These are phyloP conservation scores for Trichoderma erinaceum DNA, from an alignment of 495 filamentous ascomycete species.

Conservation along the genomic window DNA sequence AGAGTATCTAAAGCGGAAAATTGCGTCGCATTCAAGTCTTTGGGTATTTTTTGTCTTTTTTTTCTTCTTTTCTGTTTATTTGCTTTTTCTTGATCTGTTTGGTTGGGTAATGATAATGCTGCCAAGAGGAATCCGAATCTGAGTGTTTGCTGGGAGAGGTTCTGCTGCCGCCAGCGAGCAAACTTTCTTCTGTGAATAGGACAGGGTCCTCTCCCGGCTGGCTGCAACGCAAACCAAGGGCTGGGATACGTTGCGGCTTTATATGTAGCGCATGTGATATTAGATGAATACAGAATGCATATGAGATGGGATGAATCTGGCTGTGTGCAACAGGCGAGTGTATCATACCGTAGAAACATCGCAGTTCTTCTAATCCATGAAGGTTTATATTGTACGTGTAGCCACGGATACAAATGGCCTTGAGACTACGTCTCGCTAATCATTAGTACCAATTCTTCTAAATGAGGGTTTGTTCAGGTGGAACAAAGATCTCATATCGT, in stretches of 20 bases:
- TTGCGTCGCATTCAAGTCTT: neutral
- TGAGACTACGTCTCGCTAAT: too few species aligned
- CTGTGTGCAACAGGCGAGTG: neutral
- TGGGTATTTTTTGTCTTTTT: neutral
- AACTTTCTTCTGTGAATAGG: conserved; percentile 3
- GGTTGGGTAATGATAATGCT: conserved; percentile 6
- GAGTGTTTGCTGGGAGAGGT: neutral
- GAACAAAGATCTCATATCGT: neutral
- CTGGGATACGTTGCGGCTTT: conserved; percentile 12
- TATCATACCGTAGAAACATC: neutral
- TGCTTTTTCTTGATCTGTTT: neutral
- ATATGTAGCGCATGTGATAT: neutral
- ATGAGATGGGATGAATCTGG: neutral
- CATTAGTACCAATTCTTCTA: neutral
- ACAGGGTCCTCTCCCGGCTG: neutral
- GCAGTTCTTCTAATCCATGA: neutral
- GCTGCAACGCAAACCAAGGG: conserved; percentile 15
- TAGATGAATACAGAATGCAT: neutral
- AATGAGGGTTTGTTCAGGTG: neutral
- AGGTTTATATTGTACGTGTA: neutral
- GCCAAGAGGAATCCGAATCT: neutral
- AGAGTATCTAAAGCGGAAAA: neutral
- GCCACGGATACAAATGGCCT: neutral
- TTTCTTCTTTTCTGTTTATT: neutral
- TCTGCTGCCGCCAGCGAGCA: neutral